Base-by-base conservation (phyloP, 2,329 filamentous ascomycete species). In the Raffaelea albimanens region DNA sequence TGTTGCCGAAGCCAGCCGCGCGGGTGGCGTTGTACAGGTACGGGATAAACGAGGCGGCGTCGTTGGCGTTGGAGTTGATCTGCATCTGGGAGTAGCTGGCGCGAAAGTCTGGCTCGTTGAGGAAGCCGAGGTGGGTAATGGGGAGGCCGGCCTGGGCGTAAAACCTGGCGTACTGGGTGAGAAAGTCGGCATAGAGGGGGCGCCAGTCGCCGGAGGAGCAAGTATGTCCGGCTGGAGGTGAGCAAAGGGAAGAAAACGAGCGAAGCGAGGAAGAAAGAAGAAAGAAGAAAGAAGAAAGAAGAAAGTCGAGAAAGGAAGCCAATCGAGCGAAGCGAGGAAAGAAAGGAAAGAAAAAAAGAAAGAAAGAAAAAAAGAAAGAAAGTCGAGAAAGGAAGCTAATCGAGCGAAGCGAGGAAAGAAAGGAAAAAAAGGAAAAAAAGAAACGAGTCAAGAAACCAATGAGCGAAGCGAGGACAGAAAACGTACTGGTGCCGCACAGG, bases 31-130 rank as follows among this genome's bases (percentile, higher is more conserved):
- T 61, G 44, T 64, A 61, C 40, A 78, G 63, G n/a, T 71, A 62
- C 48, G 62, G 58, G 59, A 78, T 70, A 57, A 78, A 75, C 38
- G 71, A 67, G 41, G 68, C 71, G 3, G 72, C 72, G 60, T 75
- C 86, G 57, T 82, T 84, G 68, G 95, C 96, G 74, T 93, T 94
- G 61, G 85, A 75, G 74, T 93, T 94, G 61, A 85, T 75, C 25
- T 5, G 40, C 72, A 76, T 76, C 5, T 63, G 66, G 11, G 71
- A 70, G 52, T 70, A 70, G 44, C 54, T 55, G 19, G 63, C 59
- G 53, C 55, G 58, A 40, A 61, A 63, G 41, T 70, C 66, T 1
- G 68, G 69, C 54, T 73, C 70, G 54, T 73, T 73, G 38, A 73
- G 56, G 50, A 71, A 72, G 13, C 70, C 70, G 2, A 73, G 57